These are phyloP conservation scores for Elongisporangium prolatum DNA, from an alignment of 352 stramenopile genomes.

Conservation along the genomic window DNA sequence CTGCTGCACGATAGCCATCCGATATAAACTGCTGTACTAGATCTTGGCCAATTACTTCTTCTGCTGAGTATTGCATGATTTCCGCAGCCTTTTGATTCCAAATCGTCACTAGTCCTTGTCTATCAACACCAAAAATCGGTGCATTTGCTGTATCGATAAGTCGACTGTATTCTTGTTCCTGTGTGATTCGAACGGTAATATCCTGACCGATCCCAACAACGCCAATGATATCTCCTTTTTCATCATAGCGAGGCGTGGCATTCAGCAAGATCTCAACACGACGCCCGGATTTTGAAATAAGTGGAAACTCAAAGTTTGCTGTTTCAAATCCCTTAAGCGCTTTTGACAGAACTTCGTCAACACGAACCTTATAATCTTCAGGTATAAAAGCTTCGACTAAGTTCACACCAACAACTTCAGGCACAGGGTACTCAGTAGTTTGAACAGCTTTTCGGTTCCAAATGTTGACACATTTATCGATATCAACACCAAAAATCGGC, in stretches of 20 bases:
- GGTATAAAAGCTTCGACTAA: constrained; percentile 91
- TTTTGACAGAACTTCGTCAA: constrained; percentile 31
- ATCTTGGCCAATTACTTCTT: constrained; percentile 87
- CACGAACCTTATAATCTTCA: constrained; percentile 49
- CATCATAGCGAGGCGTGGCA: constrained; percentile 67
- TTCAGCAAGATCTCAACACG: constrained; percentile 67
- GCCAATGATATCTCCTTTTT: constrained; percentile 63
- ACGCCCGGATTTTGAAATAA: constrained; percentile 45
- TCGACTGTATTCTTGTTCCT: constrained; percentile 59
- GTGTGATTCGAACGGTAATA: constrained; percentile 48
- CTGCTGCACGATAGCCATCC: constrained; percentile 56
- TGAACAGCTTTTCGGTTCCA: constrained; percentile 90
- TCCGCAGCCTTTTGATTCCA: constrained; percentile 90
- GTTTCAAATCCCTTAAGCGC: constrained; percentile 35
- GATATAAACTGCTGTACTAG: constrained; percentile 89
- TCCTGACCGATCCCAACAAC: constrained; percentile 78
- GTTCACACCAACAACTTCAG: constrained; percentile 83
- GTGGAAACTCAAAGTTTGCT: constrained; percentile 53
- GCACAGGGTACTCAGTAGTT: constrained; percentile 87
- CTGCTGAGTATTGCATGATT: constrained; percentile 82
- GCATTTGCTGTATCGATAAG: constrained; percentile 88
- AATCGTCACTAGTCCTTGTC: constrained; percentile 74
- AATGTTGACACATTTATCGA: constrained; percentile 77
- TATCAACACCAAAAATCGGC: constrained; percentile 88
- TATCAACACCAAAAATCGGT: constrained; percentile 85